A percentile compares a stretch with the other conserved stretches of the same genome.
Conservation (phyloP, 2,329 filamentous ascomycete species). For the Decorospora gaudefroyi region DNA sequence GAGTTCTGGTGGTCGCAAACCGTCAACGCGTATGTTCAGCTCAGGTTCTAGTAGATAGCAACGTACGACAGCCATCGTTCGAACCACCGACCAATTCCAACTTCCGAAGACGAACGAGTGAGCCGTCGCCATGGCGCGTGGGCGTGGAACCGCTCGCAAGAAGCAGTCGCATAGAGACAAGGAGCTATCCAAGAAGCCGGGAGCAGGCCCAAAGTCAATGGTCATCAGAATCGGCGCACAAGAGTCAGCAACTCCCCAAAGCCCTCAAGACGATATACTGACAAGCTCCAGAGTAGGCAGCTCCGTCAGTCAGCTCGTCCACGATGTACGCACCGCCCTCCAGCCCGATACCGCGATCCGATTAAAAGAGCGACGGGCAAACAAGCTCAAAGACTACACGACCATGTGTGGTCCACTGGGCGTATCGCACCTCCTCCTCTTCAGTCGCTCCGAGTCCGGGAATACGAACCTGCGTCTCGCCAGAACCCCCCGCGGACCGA, state of each 20-base stretch:
- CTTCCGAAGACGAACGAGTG: conserved; percentile 9
- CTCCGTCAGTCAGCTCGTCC: conserved; percentile 86
- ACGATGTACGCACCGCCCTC: conserved; percentile 92
- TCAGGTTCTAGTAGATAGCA: too few relatives aligned
- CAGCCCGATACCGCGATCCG: conserved; percentile 90
- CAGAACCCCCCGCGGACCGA: conserved; percentile 86
- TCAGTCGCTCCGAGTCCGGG: conserved; percentile 84
- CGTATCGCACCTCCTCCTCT: conserved; percentile 89
- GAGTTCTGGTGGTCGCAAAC: too few relatives aligned
- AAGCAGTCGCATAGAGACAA: conserved; percentile 45
- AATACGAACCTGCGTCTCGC: conserved; percentile 92
- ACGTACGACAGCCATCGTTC: too few relatives aligned
- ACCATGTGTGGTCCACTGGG: conserved; percentile 94
- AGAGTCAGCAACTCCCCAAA: conserved; percentile 52
- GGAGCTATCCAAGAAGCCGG: conserved; percentile 59
- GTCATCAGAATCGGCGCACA: conserved; percentile 95
- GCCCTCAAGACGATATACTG: background rate
- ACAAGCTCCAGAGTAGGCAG: conserved; percentile 65
- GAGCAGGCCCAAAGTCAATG: conserved; percentile 87
- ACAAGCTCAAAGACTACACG: conserved; percentile 70
- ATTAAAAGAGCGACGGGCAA: conserved; percentile 62
- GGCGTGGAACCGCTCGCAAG: conserved; percentile 36
- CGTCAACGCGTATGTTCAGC: too few relatives aligned
- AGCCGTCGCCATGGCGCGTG: conserved; percentile 34
- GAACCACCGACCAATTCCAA: too few relatives aligned